A percentile compares a stretch with the other conserved stretches of the same genome.
Evolutionary conservation across 2,329 filamentous ascomycete genomes (phyloP).

Genomic region (Phialophora tarda): DNA sequence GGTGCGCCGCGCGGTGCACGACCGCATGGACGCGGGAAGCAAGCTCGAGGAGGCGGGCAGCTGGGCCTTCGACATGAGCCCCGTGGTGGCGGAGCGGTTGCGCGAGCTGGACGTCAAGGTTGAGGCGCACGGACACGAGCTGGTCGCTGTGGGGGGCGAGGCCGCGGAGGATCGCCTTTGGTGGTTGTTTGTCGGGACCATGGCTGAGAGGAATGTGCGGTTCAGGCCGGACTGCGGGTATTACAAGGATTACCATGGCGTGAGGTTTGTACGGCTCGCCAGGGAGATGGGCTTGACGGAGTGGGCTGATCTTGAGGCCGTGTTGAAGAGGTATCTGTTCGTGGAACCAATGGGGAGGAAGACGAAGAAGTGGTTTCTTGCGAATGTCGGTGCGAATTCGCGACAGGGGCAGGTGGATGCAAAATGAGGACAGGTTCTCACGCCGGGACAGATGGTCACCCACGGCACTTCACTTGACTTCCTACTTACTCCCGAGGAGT

Average conservation of each 20-base stretch:
- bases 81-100: constrained; percentile 1
- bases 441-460: neutral
- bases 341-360: constrained; percentile 5
- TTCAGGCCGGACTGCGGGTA: neutral
- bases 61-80: constrained; percentile 18
- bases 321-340: constrained; percentile 9
- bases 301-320: constrained; percentile 8
- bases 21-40: constrained; percentile 10
- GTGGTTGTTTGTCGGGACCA: constrained; percentile 13
- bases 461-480: neutral
- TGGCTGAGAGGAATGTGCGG: constrained; percentile 9
- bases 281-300: constrained; percentile 2
- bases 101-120: constrained; percentile 3
- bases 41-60: constrained; percentile 14
- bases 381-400: neutral
- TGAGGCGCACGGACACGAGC: neutral
- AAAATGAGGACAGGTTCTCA: neutral
- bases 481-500: neutral
- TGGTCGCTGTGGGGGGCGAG: neutral
- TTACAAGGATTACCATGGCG: constrained; percentile 10
- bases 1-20: constrained; percentile 20
- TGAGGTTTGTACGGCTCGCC: neutral
- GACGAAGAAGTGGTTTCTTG: constrained; percentile 10
- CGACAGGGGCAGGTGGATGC: neutral
- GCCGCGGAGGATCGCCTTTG: constrained; percentile 1